A percentile compares a stretch with the other conserved stretches of the same genome.
phyloP scores from a whole-genome alignment of 2,329 filamentous ascomycete species.

The Trichoderma sp. region DNA sequence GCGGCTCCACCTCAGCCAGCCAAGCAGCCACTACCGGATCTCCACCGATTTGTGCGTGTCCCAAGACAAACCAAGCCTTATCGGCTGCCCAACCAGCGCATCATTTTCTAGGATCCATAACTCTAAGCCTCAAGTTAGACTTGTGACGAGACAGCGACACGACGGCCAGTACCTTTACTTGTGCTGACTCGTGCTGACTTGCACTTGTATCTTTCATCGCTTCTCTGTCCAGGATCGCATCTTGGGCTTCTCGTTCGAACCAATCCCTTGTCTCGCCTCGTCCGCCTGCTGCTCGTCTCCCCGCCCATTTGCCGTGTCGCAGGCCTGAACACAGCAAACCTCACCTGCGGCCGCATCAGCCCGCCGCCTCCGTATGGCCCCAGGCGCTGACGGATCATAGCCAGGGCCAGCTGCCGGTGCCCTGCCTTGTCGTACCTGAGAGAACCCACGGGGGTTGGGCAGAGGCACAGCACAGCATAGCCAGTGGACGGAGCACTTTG shows the following conservation, averaged over 20 bases:
- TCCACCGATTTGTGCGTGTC: conserved; percentile 10
- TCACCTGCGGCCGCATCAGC: conserved; percentile 9
- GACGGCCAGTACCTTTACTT: not conserved
- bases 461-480: conserved; percentile 6
- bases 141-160: not conserved
- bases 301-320: conserved; percentile 8
- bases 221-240: not conserved
- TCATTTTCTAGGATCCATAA: conserved; percentile 3
- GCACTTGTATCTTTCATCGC: not conserved
- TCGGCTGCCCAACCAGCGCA: conserved; percentile 18
- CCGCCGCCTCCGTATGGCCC: conserved; percentile 15
- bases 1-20: conserved; percentile 11
- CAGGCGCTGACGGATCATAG: conserved; percentile 15
- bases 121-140: not conserved
- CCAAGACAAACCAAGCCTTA: conserved; percentile 20
- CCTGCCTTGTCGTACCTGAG: conserved; percentile 18
- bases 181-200: not conserved
- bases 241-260: not conserved
- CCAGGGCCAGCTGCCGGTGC: conserved; percentile 20
- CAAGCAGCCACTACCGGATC: conserved; percentile 17
- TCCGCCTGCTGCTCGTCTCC: not conserved
- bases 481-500: not conserved
- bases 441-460: conserved; percentile 10
- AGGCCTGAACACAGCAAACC: not conserved
- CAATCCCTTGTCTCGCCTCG: not conserved